Base-by-base conservation (phyloP, 441 rosid genomes). In the Manihot esculenta region DNA sequence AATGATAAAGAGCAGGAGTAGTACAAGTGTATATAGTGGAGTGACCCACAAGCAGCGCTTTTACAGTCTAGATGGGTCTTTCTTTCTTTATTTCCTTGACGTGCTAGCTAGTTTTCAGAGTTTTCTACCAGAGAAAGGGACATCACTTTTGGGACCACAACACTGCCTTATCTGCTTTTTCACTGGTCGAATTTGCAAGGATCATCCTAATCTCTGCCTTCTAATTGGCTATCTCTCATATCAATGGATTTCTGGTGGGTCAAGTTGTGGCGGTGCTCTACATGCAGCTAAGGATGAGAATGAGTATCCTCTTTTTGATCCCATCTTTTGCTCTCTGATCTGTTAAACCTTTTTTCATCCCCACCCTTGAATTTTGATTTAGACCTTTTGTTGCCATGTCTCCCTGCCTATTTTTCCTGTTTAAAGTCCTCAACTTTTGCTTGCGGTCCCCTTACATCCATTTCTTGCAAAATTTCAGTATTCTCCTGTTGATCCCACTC, bases 231-330 rank as follows among this genome's bases (percentile, higher is more conserved):
- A 71, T 24, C 69, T 69, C 70, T 79, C 68, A 50, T 65, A 77
- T 86, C 84, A 56, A 2, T 78, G 89, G 96, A 88, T 91, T 94
- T 88, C 92, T 66, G 0, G 79, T 74, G 85, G 93, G 41, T 66
- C 85, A 15, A 3, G 30, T 9, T 63, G 42, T 33, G 77, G 48
- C 51, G 51, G 26, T 2, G 24, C 3, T 12, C 24, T 6, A 12
- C 12, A 1, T 55, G 59, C 35, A 30, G 35, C 78, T 58, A 53
- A 63, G 80, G 77, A 72, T 84, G 81, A 68, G 83, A 62, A 54
- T 51, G 27, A 33, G 50, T 20, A 17, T 18, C 5, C 13, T 10
- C 9, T 33, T 60, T 44, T 65, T 38, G 54, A 20, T 24, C 35
- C 51, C 51, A 42, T 64, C 65, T 14, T 12, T 33, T 30, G 9